These are phyloP conservation scores for Umbilicus rupestris DNA, from an alignment of 164 flowering plant species.

Conservation along the genomic window DNA sequence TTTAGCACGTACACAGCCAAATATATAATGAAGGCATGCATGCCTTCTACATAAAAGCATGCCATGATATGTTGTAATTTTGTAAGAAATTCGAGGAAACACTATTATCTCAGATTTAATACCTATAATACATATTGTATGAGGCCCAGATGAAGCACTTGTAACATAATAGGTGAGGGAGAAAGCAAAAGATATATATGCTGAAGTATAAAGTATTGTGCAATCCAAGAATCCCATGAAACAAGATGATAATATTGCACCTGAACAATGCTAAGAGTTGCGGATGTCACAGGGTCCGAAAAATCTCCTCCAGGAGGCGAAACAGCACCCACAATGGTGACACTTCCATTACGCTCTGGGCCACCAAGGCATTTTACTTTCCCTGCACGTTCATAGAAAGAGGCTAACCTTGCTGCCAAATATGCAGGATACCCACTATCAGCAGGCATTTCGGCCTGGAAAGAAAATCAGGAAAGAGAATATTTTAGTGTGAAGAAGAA, in stretches of 20 bases:
- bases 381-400: constrained; percentile 98
- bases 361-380: constrained; percentile 98
- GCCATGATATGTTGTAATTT: too few relatives aligned
- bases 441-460: constrained; percentile 95
- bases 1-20: neutral
- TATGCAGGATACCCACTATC: constrained; percentile 99
- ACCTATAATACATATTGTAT: too few relatives aligned
- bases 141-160: too few relatives aligned
- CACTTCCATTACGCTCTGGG: constrained; percentile 97
- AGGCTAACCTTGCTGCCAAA: constrained; percentile 93
- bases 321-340: constrained; percentile 99
- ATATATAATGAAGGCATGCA: neutral
- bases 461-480: constrained; percentile 9
- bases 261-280: constrained; percentile 98
- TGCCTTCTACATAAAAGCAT: neutral
- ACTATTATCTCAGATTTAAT: too few relatives aligned
- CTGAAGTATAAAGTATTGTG: too few relatives aligned
- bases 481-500: neutral
- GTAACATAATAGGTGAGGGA: too few relatives aligned
- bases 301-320: constrained; percentile 99
- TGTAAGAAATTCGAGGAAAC: too few relatives aligned
- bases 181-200: too few relatives aligned
- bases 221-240: too few relatives aligned
- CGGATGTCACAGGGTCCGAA: constrained; percentile 99
- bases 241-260: constrained; percentile 21